Evolutionary conservation across 306 rosid genomes (phyloP).

Genomic region (Rubus parviflorus): DNA sequence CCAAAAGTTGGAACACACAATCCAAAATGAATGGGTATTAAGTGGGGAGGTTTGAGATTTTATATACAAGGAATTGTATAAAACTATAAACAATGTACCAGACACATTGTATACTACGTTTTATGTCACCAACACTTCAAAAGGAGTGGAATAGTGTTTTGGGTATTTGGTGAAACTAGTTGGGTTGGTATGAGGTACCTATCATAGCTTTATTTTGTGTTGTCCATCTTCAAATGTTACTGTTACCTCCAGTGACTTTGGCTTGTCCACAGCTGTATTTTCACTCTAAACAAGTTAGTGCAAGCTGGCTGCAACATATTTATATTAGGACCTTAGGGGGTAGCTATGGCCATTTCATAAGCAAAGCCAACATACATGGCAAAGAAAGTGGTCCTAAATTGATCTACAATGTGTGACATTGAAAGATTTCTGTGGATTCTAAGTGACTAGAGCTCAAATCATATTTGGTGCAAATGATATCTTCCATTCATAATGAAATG

Average conservation of each 20-base stretch:
- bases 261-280: conserved; percentile 32
- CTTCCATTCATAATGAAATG: not conserved
- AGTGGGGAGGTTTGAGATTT: not conserved
- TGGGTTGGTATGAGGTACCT: conserved; percentile 26
- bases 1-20: not conserved
- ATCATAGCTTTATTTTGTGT: conserved; percentile 8
- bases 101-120: not conserved
- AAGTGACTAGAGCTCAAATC: not conserved
- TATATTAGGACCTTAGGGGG: not conserved
- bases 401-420: not conserved
- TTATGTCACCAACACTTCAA: not conserved
- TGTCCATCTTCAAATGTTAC: conserved; percentile 10
- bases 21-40: not conserved
- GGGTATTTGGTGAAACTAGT: conserved; percentile 5
- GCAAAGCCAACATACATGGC: conserved; percentile 8
- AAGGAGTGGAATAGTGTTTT: not conserved
- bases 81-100: not conserved
- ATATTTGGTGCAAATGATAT: not conserved
- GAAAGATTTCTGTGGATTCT: conserved; percentile 12
- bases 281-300: conserved; percentile 10
- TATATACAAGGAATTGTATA: not conserved
- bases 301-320: conserved; percentile 25
- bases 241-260: conserved; percentile 13
- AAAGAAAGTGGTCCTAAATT: not conserved
- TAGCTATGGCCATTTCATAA: not conserved